Conservation (phyloP, 2,329 filamentous ascomycete genomes). For the Aspergillus fumigatiaffinis region DNA sequence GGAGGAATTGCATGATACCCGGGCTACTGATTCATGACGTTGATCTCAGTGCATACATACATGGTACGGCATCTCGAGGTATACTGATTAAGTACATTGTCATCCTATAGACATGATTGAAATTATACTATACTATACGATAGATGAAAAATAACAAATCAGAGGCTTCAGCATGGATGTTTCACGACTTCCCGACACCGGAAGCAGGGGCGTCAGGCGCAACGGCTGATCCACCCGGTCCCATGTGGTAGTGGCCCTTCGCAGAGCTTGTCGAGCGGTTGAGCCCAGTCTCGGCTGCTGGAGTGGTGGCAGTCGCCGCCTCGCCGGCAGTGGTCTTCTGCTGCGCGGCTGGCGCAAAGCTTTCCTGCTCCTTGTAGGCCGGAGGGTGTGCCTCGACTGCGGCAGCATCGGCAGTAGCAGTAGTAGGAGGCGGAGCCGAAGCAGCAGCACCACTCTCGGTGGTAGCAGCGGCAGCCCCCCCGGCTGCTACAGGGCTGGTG, state of each 20-base stretch:
- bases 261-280: not conserved
- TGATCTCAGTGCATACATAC: not conserved
- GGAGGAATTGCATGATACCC: not conserved
- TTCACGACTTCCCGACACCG: not conserved
- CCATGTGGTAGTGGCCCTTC: not conserved
- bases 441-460: not conserved
- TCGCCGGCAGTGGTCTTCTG: not conserved
- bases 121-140: not conserved
- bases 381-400: constrained; percentile 16
- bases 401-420: constrained; percentile 1
- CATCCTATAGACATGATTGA: not conserved
- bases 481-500: constrained; percentile 9
- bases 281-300: not conserved
- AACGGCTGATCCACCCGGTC: not conserved
- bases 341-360: constrained; percentile 3
- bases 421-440: not conserved
- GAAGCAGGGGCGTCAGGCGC: not conserved
- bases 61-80: not conserved
- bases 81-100: not conserved
- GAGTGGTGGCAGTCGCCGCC: not conserved
- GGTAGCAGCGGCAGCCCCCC: not conserved
- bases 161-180: not conserved
- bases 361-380: constrained; percentile 23
- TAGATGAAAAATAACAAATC: not conserved
- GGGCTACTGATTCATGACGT: not conserved